phyloP scores from a whole-genome alignment of 192 early-diverging fungal species.

The Phlyctochytrium planicorne region DNA sequence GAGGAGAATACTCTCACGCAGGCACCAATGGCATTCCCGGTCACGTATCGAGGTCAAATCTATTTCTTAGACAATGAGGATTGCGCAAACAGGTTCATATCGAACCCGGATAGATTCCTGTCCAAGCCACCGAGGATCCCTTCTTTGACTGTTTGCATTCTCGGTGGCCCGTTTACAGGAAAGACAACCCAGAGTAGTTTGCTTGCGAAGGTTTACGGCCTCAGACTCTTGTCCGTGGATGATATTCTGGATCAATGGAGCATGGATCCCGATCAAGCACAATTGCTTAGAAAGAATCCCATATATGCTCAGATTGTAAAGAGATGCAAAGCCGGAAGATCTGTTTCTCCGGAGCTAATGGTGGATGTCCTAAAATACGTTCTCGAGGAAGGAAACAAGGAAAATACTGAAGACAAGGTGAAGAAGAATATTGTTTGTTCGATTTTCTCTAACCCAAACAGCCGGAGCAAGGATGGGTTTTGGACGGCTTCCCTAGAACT shows the following conservation, averaged over 20 bases:
- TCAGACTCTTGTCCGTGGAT: slow-evolving; percentile 39
- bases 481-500: slow-evolving; percentile 56
- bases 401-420: not conserved
- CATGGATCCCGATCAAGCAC: slow-evolving; percentile 14
- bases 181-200: slow-evolving; percentile 48
- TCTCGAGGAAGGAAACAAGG: not conserved
- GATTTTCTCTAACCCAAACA: slow-evolving; percentile 1
- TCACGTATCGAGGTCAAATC: slow-evolving; percentile 43
- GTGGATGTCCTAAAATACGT: slow-evolving; percentile 10
- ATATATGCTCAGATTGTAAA: slow-evolving; percentile 27
- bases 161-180: slow-evolving; percentile 50
- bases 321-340: slow-evolving; percentile 17
- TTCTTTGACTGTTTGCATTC: slow-evolving; percentile 28
- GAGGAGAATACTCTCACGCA: slow-evolving; percentile 17
- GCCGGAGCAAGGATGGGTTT: slow-evolving; percentile 45
- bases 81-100: slow-evolving; percentile 31
- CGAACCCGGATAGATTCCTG: slow-evolving; percentile 48
- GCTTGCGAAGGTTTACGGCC: slow-evolving; percentile 38
- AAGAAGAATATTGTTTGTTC: too few relatives aligned
- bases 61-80: slow-evolving; percentile 38
- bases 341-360: slow-evolving; percentile 25
- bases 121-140: slow-evolving; percentile 25
- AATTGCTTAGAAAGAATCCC: slow-evolving; percentile 17
- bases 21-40: slow-evolving; percentile 16
- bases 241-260: slow-evolving; percentile 41